These are phyloP conservation scores for Lentinus brumalis DNA, from an alignment of 768 basidiomycete genomes.

Conservation along the genomic window DNA sequence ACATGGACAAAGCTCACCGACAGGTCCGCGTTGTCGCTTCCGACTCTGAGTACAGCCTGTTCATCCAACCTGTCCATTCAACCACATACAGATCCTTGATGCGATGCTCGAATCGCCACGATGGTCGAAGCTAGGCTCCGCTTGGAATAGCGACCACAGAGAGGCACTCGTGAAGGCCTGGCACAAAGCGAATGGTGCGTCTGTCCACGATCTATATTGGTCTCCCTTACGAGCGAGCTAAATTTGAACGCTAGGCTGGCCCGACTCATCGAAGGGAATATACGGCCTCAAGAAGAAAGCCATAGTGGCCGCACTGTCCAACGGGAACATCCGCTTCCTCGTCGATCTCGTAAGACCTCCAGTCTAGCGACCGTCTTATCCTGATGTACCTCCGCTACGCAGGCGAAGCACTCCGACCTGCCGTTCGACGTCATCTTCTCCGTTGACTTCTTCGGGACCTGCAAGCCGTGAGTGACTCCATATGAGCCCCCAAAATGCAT, in stretches of 20 bases:
- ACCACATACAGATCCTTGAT: slow-evolving; percentile 52
- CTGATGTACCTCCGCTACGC: neutral
- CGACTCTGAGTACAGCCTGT: neutral
- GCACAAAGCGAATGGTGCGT: slow-evolving; percentile 47
- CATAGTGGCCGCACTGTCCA: slow-evolving; percentile 57
- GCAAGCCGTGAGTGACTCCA: slow-evolving; percentile 55
- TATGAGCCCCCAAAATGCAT: neutral
- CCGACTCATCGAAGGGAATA: slow-evolving; percentile 52
- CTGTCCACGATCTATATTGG: neutral
- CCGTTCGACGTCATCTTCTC: slow-evolving; percentile 69
- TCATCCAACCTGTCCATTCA: neutral
- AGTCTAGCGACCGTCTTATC: too few species aligned
- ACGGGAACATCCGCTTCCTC: slow-evolving; percentile 62
- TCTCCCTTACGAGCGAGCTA: too few species aligned
- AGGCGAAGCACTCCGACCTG: slow-evolving; percentile 62
- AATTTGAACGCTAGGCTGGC: slow-evolving; percentile 47
- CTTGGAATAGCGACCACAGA: slow-evolving; percentile 49
- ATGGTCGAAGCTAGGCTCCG: slow-evolving; percentile 48
- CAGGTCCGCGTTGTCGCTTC: slow-evolving; percentile 35
- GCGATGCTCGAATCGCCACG: slow-evolving; percentile 47
- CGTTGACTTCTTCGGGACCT: slow-evolving; percentile 56
- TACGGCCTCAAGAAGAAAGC: slow-evolving; percentile 49
- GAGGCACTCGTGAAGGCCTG: slow-evolving; percentile 50
- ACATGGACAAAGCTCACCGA: slow-evolving; percentile 58
- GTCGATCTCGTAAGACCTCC: slow-evolving; percentile 52